Percentiles rank a stretch among this genome's conserved stretches.
Evolutionary conservation across 208 protist species (phyloP).

Genomic region (Crithidia brevicula): DNA sequence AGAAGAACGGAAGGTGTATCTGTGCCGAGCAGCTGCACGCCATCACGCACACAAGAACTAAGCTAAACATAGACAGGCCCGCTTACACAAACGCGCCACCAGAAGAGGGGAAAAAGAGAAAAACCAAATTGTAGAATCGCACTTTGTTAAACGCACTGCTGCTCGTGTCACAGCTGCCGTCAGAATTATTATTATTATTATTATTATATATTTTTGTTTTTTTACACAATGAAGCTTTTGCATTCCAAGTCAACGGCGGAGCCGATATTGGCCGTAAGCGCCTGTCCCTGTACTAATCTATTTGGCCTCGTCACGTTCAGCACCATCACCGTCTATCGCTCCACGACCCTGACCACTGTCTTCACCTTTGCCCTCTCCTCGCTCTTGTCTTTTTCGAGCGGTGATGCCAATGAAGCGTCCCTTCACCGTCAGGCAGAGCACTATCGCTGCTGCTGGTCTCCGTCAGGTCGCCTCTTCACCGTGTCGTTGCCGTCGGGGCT

Average conservation of each 20-base stretch:
- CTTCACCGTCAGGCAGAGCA: constrained; percentile 38
- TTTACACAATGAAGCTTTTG: constrained; percentile 63
- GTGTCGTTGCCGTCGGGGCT: constrained; percentile 53
- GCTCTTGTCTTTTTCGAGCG: constrained; percentile 28
- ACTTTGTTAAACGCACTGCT: no score
- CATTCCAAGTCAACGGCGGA: constrained; percentile 70
- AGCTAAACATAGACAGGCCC: no score
- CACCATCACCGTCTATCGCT: constrained; percentile 70
- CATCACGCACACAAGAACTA: no score
- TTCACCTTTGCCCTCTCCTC: constrained; percentile 45
- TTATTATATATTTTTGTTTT: not conserved
- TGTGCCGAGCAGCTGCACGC: no score
- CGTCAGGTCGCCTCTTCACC: constrained; percentile 70
- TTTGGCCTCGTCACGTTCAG: constrained; percentile 72
- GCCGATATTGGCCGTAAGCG: constrained; percentile 69
- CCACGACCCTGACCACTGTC: constrained; percentile 75
- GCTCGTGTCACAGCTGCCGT: no score
- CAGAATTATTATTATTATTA: no score
- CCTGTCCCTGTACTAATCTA: constrained; percentile 80
- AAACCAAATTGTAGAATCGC: no score
- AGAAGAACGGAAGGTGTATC: no score
- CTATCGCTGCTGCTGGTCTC: constrained; percentile 61
- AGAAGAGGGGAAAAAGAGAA: no score
- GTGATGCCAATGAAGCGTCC: constrained; percentile 69
- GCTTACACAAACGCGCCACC: no score